Base-by-base conservation (phyloP, 352 stramenopile genomes). In the Plasmopara viticola region DNA sequence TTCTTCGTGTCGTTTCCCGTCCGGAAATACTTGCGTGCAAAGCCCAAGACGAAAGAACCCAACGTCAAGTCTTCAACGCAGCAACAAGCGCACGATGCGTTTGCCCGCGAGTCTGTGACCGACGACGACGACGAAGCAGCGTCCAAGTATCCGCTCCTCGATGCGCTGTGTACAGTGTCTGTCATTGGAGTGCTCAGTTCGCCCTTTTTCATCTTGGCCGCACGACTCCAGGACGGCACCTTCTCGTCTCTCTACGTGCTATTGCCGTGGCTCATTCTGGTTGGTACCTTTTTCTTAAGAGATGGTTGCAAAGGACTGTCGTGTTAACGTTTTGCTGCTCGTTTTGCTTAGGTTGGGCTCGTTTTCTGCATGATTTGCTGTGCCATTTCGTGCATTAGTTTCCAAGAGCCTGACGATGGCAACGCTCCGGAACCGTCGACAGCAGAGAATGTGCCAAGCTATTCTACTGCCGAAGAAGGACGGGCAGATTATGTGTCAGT, bases 181-280 rank as follows among this genome's bases (percentile, higher is more conserved):
- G 58, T 85, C 50, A 72, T 82, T 58, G 61, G 68, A 12, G 66
- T 76, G 13, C 53, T 87, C 14, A 76, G 71, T 49, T 92, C 82
- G 41, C 82, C 82, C 34, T 87, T 85, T 61, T 87, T 92, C 49
- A 87, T 92, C 60, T 63, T 92, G 44, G 73, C 79, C 5, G 74
- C 81, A 35, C 77, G 82, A 9, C 65, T 92, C n/a, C 60, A 92
- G 42, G 62, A 75, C 48, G 76, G 65, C 9, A 68, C 66, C 5
- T 92, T 92, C 58, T 92, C 82, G 33, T 74, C 69, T 48, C 78
- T 92, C 39, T 92, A 89, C 67, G 74, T 92, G 38, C 60, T 92
- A 25, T 57, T 92, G 29, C 82, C 82, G 42, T 90, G 77, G 77
- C 78, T 89, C 48, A 88, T 92, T 64, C 66, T 92, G 58, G 82